Evolutionary conservation across 192 early-diverging fungal species (phyloP).

Genomic region (Backusella psychrophila): DNA sequence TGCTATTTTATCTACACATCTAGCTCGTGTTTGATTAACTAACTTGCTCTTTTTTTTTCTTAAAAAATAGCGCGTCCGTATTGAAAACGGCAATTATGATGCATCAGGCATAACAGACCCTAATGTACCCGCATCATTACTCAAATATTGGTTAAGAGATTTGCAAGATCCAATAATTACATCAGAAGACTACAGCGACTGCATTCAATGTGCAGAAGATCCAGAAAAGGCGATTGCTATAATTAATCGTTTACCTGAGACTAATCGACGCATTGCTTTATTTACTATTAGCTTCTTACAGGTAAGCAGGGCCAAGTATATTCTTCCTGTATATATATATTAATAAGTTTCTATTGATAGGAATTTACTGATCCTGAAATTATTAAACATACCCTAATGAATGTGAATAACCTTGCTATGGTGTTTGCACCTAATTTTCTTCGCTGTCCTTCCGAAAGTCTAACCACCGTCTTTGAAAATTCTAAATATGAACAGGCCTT

Average conservation of each 20-base stretch:
- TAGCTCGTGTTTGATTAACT: neutral
- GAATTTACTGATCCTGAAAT: slow-evolving; percentile 70
- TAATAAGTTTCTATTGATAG: slow-evolving; percentile 29
- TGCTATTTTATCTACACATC: neutral
- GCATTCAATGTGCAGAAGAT: slow-evolving; percentile 65
- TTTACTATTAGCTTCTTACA: slow-evolving; percentile 85
- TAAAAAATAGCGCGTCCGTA: slow-evolving; percentile 60
- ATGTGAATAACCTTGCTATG: slow-evolving; percentile 85
- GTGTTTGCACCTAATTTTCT: slow-evolving; percentile 96
- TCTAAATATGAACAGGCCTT: slow-evolving; percentile 44
- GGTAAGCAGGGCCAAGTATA: slow-evolving; percentile 26
- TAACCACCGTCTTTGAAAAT: slow-evolving; percentile 56
- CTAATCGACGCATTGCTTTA: slow-evolving; percentile 68
- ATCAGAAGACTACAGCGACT: slow-evolving; percentile 70
- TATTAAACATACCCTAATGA: slow-evolving; percentile 88
- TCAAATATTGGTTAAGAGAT: slow-evolving; percentile 95
- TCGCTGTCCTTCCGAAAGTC: slow-evolving; percentile 76
- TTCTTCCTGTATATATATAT: neutral
- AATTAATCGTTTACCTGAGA: slow-evolving; percentile 47
- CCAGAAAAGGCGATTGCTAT: slow-evolving; percentile 51
- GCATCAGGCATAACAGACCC: slow-evolving; percentile 74
- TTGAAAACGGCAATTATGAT: slow-evolving; percentile 83
- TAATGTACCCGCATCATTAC: slow-evolving; percentile 85
- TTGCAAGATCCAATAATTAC: slow-evolving; percentile 90
- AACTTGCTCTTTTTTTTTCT: neutral